Percentiles rank a stretch among this genome's conserved stretches.
Conservation (phyloP, 257 asterid species). For the Euphrasia confusa region DNA sequence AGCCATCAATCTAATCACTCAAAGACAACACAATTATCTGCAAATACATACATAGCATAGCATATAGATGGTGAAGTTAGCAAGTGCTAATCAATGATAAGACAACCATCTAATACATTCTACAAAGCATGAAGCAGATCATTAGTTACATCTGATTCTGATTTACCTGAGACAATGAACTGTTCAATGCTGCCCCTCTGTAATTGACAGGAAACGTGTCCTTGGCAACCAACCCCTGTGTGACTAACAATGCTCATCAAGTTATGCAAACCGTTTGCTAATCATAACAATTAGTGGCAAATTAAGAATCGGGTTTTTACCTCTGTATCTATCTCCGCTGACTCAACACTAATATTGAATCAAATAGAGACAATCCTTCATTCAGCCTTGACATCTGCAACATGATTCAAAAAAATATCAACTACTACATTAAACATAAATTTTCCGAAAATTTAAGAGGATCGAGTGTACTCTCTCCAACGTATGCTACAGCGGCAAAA, state of each 20-base stretch:
- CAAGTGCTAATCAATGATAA: not conserved
- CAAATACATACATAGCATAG: too few species aligned
- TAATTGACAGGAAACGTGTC: slow-evolving; percentile 93
- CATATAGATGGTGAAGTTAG: too few species aligned
- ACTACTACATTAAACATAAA: too few species aligned
- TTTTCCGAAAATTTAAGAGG: too few species aligned
- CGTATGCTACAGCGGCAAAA: too few species aligned
- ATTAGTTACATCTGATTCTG: slow-evolving; percentile 6
- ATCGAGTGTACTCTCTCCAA: too few species aligned
- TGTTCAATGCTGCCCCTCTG: slow-evolving; percentile 81
- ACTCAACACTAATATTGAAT: slow-evolving; percentile 76
- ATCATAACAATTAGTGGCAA: not conserved
- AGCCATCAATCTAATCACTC: too few species aligned
- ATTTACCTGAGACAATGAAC: slow-evolving; percentile 98
- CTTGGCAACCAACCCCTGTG: slow-evolving; percentile 89
- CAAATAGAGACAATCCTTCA: too few species aligned
- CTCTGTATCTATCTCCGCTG: slow-evolving; percentile 96
- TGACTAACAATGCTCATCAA: slow-evolving; percentile 14
- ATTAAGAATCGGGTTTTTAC: slow-evolving; percentile 32
- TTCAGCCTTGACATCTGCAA: too few species aligned
- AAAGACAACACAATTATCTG: too few species aligned
- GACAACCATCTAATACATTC: not conserved
- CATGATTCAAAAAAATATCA: too few species aligned
- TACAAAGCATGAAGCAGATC: not conserved
- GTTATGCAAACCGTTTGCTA: slow-evolving; percentile 18